Evolutionary conservation across 208 protist species (phyloP).

Genomic region (Borovskyia barvae): DNA sequence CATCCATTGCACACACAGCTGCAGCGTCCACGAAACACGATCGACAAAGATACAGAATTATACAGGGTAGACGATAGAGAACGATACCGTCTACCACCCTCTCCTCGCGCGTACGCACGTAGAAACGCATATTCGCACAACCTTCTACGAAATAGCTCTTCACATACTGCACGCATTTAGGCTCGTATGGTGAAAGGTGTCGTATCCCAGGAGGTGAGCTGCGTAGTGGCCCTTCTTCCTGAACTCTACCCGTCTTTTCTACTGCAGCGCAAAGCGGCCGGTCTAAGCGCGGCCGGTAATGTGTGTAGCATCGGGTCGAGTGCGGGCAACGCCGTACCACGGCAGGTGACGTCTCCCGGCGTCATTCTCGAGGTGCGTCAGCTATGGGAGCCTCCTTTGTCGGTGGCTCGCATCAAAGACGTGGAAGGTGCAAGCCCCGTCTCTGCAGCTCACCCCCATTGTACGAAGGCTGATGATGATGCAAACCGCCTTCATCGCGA

Average conservation of each 20-base stretch:
- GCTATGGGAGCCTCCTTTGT: conserved; percentile 41
- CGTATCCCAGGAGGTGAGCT: conserved; percentile 15
- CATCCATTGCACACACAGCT: too few species aligned
- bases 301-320: not conserved
- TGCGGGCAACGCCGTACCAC: conserved; percentile 1
- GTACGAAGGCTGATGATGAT: too few species aligned
- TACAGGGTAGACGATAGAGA: too few species aligned
- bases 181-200: conserved; percentile 4
- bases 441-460: too few species aligned
- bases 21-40: too few species aligned
- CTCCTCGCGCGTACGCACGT: not conserved
- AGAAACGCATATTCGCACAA: not conserved
- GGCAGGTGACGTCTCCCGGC: conserved; percentile 14
- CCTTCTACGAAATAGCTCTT: too few species aligned
- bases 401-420: too few species aligned
- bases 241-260: conserved; percentile 13
- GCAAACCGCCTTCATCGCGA: too few species aligned
- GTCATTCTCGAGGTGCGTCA: conserved; percentile 63
- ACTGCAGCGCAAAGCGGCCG: conserved; percentile 11
- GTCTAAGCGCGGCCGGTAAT: not conserved
- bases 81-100: not conserved
- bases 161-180: too few species aligned
- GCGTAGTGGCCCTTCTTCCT: conserved; percentile 7
- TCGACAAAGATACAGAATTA: too few species aligned
- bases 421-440: too few species aligned